Base-by-base conservation (phyloP, 2,329 filamentous ascomycete genomes). In the Sarocladium brachiariae region DNA sequence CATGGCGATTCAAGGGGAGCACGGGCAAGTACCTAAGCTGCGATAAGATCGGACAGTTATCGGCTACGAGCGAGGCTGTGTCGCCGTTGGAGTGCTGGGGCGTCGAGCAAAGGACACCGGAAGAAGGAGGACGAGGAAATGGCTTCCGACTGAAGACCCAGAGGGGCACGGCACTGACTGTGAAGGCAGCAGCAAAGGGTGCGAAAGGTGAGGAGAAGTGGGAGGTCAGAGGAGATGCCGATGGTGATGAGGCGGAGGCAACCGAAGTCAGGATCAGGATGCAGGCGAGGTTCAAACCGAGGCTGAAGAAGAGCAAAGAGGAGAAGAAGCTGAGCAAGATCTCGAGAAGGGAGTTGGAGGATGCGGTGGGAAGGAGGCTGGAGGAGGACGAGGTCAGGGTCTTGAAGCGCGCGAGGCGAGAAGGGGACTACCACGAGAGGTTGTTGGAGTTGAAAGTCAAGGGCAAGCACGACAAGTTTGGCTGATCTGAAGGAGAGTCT, bases 251-350 rank as follows among this genome's bases (percentile, higher is more conserved):
- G 4, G 87, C 87, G 61, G 79, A 78, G 58, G 89, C 88, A 9
- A 86, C 83, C 6, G 27, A 30, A 13, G 65, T 95, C 53, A 78
- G 89, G 47, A 80, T 97, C 59, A 86, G 91, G 50, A 96, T 97
- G 91, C 92, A 97, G 71, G 89, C 92, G 19, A 78, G 88, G 48
- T 97, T 95, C 73, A 96, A 96, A 74, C 91, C 92, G 8, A 79
- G 80, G 55, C 68, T 93, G 41, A 87, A 86, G 67, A 85, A 85
- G 9, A 80, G 77, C 1, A 95, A 91, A 69, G 89, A 91, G 63
- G 87, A 89, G 56, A 93, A 87, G 71, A 86, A 87, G 0, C 77
- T 79, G 58, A 84, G 92, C 59, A 95, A 92, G 72, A 88, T 99
- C 52, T 92, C 84, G 61, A 78, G 87, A 54, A 85, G 85, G 61